Percentiles rank a stretch among this genome's conserved stretches.
These are phyloP conservation scores for Jasminum sambac DNA, from an alignment of 257 asterid species.

Conservation along the genomic window DNA sequence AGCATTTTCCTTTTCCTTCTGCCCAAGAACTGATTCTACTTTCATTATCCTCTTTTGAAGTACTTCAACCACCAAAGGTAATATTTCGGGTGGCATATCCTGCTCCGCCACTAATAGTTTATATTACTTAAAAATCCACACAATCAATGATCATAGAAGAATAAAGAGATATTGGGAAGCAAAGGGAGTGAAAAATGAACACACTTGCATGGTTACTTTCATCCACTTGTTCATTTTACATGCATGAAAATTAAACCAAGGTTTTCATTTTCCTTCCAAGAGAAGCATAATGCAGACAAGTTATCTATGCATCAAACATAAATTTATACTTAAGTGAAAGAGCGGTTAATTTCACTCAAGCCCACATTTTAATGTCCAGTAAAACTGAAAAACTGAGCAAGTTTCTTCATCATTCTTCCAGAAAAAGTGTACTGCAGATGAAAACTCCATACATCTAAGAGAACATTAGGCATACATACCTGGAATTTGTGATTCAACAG, in stretches of 20 bases:
- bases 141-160: conserved; percentile 2
- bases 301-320: not conserved
- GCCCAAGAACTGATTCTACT: conserved; percentile 46
- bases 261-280: conserved; percentile 4
- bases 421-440: not conserved
- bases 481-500: not conserved
- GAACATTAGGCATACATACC: not conserved
- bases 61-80: conserved; percentile 46
- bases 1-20: conserved; percentile 58
- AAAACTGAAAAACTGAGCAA: not conserved
- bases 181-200: too few relatives aligned
- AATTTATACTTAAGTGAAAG: not conserved
- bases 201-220: not conserved
- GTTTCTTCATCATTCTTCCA: not conserved
- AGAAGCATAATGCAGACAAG: not conserved
- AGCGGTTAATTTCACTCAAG: not conserved
- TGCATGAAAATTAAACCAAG: not conserved
- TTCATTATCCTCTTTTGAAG: conserved; percentile 46
- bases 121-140: conserved; percentile 2
- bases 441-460: not conserved
- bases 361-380: not conserved
- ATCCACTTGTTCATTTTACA: not conserved
- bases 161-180: not conserved
- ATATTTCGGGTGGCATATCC: conserved; percentile 41
- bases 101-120: conserved; percentile 23